phyloP scores from a whole-genome alignment of 768 basidiomycete species.

The Suillus subalutaceus region DNA sequence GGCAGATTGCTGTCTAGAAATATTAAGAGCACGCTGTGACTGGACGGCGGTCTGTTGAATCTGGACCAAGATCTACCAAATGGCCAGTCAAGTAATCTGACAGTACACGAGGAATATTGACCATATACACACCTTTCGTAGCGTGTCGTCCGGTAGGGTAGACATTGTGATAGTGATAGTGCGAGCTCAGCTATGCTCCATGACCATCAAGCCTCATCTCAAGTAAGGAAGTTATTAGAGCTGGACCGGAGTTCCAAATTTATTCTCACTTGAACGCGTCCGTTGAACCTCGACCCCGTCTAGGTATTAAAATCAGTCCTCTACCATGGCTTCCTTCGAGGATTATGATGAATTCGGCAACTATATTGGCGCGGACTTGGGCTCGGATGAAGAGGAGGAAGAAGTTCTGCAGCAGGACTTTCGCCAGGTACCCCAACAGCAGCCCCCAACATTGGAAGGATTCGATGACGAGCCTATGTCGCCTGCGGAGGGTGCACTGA shows the following conservation, averaged over 20 bases:
- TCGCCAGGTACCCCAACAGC: slow-evolving; percentile 37
- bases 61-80: slow-evolving; percentile 80
- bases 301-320: slow-evolving; percentile 9
- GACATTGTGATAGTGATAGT: slow-evolving; percentile 46
- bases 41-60: slow-evolving; percentile 90
- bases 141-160: slow-evolving; percentile 74
- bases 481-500: slow-evolving; percentile 62
- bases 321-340: slow-evolving; percentile 59
- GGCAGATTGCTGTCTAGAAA: slow-evolving; percentile 74
- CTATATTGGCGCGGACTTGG: slow-evolving; percentile 94
- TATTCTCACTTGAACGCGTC: slow-evolving; percentile 29
- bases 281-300: slow-evolving; percentile 10
- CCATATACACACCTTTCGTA: slow-evolving; percentile 62
- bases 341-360: slow-evolving; percentile 97
- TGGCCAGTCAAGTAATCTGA: slow-evolving; percentile 22
- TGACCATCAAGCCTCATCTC: not conserved
- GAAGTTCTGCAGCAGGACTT: slow-evolving; percentile 57
- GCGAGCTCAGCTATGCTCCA: not conserved
- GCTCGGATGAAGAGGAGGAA: slow-evolving; percentile 74
- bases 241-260: slow-evolving; percentile 38
- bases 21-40: slow-evolving; percentile 76
- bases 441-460: slow-evolving; percentile 72
- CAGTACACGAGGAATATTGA: slow-evolving; percentile 5
- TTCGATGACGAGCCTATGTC: slow-evolving; percentile 73
- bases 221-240: not conserved